Conservation (phyloP, 306 rosid genomes). For the Gastrolobium villosum region DNA sequence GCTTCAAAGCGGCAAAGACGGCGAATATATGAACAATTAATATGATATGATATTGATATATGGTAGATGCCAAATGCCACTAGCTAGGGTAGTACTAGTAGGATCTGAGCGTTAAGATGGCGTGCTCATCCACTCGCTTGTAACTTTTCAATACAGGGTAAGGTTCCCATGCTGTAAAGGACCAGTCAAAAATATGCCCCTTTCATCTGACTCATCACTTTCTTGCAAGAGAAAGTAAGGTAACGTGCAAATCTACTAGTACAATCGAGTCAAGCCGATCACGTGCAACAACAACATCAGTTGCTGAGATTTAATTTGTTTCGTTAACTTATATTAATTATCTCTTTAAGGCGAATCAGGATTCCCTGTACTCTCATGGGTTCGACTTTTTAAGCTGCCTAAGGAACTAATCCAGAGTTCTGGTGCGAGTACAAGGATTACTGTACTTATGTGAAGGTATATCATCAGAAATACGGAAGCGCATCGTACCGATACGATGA, state of each 20-base stretch:
- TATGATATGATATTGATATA: slow-evolving; percentile 6
- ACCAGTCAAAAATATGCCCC: slow-evolving; percentile 39
- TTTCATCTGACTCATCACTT: slow-evolving; percentile 39
- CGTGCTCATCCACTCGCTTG: slow-evolving; percentile 48
- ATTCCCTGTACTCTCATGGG: too few species aligned
- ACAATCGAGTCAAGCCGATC: slow-evolving; percentile 25
- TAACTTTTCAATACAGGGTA: slow-evolving; percentile 7
- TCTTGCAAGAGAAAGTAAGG: slow-evolving; percentile 31
- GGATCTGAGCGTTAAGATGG: slow-evolving; percentile 41
- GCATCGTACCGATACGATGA: too few species aligned
- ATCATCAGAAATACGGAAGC: too few species aligned
- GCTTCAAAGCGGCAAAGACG: not conserved
- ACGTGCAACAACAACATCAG: slow-evolving; percentile 46
- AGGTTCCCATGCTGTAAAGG: slow-evolving; percentile 16
- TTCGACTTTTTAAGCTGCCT: too few species aligned
- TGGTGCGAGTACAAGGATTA: too few species aligned
- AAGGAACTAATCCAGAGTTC: too few species aligned
- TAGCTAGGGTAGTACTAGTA: not conserved
- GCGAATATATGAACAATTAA: not conserved
- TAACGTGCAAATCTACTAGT: slow-evolving; percentile 31
- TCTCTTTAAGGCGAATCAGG: too few species aligned
- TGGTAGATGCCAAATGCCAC: slow-evolving; percentile 17
- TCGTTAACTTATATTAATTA: too few species aligned
- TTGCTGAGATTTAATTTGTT: slow-evolving; percentile 45
- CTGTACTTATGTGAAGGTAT: too few species aligned